Evolutionary conservation across 441 rosid genomes (phyloP).

Genomic region (Brassica balearica): DNA sequence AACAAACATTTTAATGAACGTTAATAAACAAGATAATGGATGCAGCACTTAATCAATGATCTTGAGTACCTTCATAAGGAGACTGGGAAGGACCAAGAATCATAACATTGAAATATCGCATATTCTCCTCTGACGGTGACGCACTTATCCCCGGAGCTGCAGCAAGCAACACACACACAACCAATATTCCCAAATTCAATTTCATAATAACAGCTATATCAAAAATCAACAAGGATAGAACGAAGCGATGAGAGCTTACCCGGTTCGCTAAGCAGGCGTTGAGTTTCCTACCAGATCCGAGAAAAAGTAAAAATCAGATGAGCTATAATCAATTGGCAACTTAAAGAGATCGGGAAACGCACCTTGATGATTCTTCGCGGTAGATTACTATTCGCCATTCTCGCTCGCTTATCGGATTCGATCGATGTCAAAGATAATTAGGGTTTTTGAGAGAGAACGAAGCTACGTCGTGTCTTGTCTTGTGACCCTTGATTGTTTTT

Average conservation of each 20-base stretch:
- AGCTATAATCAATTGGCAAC: too few species aligned
- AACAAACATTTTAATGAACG: background rate
- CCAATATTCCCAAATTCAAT: too few species aligned
- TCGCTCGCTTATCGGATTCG: constrained; percentile 24
- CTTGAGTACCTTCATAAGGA: constrained; percentile 84
- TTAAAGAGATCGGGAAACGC: background rate
- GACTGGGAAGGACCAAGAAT: constrained; percentile 98
- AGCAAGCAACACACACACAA: too few species aligned
- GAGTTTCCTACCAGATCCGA: constrained; percentile 80
- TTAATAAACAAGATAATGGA: too few species aligned
- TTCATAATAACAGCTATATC: too few species aligned
- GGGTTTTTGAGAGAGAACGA: constrained; percentile 40
- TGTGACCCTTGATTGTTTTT: background rate
- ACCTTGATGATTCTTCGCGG: constrained; percentile 99
- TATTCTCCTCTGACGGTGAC: constrained; percentile 95
- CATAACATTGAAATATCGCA: constrained; percentile 97
- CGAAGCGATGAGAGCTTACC: constrained; percentile 50
- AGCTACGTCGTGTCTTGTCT: constrained; percentile 22
- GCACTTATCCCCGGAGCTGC: constrained; percentile 98
- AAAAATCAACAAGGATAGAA: background rate
- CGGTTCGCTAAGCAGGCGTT: constrained; percentile 97
- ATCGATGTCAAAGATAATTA: constrained; percentile 24
- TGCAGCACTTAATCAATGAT: too few species aligned
- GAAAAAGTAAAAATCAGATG: background rate
- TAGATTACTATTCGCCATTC: constrained; percentile 94